Evolutionary conservation across 2,329 filamentous ascomycete species (phyloP), one percentile per base, ranked within the genome.

Genomic region (Aureobasidium uvarum): DNA sequence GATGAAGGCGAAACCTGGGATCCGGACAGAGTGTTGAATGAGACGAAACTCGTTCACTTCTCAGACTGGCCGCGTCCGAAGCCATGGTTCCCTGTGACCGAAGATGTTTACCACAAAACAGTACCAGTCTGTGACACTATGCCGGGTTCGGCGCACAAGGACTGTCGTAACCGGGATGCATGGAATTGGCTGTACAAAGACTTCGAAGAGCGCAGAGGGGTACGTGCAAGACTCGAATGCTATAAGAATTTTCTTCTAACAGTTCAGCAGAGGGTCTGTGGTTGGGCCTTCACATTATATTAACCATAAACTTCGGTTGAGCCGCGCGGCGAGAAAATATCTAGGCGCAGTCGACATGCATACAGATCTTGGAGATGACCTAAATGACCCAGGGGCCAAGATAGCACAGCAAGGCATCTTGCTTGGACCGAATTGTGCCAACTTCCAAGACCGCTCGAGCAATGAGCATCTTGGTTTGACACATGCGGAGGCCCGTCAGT

Each of bases 1-100:
- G 83, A 84, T 1, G 51, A 41, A 38, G 62, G 59, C 69, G 71
- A 25, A 31, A 69, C 71, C 2, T 90, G 87, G 86, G 83, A 89
- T 70, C 80, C 87, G 0, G 77, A 86, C 28, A 75, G 73, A 46
- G 80, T 81, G 1, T 78, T 84, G 62, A 80, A 80, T 16, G 85
- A 89, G 70, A 85, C 86, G 7, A 89, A 89, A 68, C 80, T 88
- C 5, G 78, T 91, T 2, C 88, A 91, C 73, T 91, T 90, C 73
- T 88, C 85, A 14, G 89, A 91, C 71, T 89, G 85, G 85, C 89
- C 88, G 0, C 70, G 89, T 6, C 86, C 87, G 0, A 91, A 91
- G 69, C 85, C 85, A 2, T 86, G 84, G 84, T 74, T 84, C 58
- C 76, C 78, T 73, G 75, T 71, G 72, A 71, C 74, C n/a, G 48